Evolutionary conservation across 352 stramenopile genomes (phyloP).

Genomic region (Peronospora belbahrii): DNA sequence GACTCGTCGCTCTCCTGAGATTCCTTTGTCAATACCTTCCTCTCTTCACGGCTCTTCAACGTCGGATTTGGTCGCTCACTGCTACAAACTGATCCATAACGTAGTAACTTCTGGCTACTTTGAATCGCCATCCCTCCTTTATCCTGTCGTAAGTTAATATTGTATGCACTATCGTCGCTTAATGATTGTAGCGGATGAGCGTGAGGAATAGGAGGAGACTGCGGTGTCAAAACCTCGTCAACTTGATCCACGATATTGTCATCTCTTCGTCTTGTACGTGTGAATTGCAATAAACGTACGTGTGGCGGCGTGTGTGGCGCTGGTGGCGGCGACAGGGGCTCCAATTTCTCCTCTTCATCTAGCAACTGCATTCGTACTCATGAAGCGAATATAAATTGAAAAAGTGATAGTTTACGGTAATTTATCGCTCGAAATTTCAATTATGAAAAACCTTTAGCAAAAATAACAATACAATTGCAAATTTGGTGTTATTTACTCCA

Average conservation of each 20-base stretch:
- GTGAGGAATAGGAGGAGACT: conserved; percentile 41
- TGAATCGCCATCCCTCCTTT: conserved; percentile 10
- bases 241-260: background rate
- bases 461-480: too few species aligned
- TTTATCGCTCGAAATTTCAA: too few species aligned
- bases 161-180: conserved; percentile 17
- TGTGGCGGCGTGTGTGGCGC: conserved; percentile 28
- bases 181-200: conserved; percentile 41
- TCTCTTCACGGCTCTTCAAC: conserved; percentile 40
- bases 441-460: too few species aligned
- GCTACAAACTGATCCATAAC: background rate
- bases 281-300: conserved; percentile 1
- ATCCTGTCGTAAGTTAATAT: conserved; percentile 17
- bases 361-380: background rate
- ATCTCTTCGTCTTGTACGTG: background rate
- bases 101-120: conserved; percentile 11
- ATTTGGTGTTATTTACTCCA: too few species aligned
- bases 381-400: too few species aligned
- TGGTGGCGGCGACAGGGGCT: conserved; percentile 45
- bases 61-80: conserved; percentile 43
- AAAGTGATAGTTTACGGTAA: too few species aligned
- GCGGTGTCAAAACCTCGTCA: conserved; percentile 23
- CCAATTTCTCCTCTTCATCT: conserved; percentile 32
- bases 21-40: conserved; percentile 29
- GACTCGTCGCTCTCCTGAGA: conserved; percentile 4